Evolutionary conservation across 257 asterid genomes (phyloP).

Genomic region (Hygrophila difformis): DNA sequence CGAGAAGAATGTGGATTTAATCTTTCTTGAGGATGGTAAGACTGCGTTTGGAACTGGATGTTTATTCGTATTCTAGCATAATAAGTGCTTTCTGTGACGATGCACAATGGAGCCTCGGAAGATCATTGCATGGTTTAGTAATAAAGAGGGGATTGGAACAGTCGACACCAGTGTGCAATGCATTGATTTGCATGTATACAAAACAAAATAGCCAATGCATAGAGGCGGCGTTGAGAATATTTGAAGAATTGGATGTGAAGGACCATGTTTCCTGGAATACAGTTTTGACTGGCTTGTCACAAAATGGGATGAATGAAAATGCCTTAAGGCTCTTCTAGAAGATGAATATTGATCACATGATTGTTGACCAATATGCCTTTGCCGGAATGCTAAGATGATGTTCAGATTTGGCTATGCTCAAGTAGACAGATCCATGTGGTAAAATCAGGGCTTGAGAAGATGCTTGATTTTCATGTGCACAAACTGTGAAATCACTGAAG

Average conservation of each 20-base stretch:
- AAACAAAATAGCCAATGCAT: conserved; percentile 34
- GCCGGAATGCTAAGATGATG: conserved; percentile 67
- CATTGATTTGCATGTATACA: conserved; percentile 60
- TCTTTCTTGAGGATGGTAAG: conserved; percentile 54
- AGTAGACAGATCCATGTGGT: conserved; percentile 63
- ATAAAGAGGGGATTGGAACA: conserved; percentile 63
- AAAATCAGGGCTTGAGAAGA: conserved; percentile 44
- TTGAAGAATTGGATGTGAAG: conserved; percentile 31
- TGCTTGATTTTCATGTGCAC: conserved; percentile 78
- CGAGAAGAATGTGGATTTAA: conserved; percentile 34
- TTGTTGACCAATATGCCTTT: conserved; percentile 62
- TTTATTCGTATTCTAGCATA: conserved; percentile 56
- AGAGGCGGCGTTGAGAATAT: conserved; percentile 47
- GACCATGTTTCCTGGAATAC: conserved; percentile 79
- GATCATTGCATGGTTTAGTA: conserved; percentile 59
- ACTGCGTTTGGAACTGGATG: conserved; percentile 44
- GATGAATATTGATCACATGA: conserved; percentile 40
- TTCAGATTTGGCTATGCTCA: conserved; percentile 80
- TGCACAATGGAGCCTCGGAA: conserved; percentile 31
- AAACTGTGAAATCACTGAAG: conserved; percentile 72
- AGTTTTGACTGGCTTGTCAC: conserved; percentile 72
- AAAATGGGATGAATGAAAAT: conserved; percentile 55
- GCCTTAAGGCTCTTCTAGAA: conserved; percentile 42
- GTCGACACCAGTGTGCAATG: conserved; percentile 47
- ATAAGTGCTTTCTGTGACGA: conserved; percentile 46